These are phyloP conservation scores for Zea luxurians DNA, from an alignment of 176 grass and related monocot genomes.

Conservation along the genomic window DNA sequence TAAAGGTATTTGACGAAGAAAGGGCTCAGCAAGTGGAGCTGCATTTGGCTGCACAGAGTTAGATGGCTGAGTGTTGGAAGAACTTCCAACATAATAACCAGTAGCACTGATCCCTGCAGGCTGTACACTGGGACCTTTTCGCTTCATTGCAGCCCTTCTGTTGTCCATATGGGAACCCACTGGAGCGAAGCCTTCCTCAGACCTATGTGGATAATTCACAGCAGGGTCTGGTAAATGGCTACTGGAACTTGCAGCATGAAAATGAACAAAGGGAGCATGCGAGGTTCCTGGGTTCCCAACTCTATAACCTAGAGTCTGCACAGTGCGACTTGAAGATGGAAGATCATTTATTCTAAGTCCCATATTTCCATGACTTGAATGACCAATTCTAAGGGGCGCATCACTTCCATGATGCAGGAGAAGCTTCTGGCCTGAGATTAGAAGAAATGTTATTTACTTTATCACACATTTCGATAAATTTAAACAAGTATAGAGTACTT, in stretches of 20 bases:
- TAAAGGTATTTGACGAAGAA: slow-evolving; percentile 26
- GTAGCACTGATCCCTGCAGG: slow-evolving; percentile 20
- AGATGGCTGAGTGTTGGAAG: slow-evolving; percentile 48
- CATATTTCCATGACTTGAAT: slow-evolving; percentile 28
- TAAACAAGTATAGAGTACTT: slow-evolving; percentile 8
- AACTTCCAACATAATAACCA: slow-evolving; percentile 55
- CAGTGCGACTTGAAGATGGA: slow-evolving; percentile 38
- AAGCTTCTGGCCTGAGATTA: slow-evolving; percentile 52
- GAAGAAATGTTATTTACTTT: neutral
- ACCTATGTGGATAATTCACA: slow-evolving; percentile 26
- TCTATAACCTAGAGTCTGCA: slow-evolving; percentile 15
- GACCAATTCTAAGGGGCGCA: slow-evolving; percentile 35
- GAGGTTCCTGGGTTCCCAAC: slow-evolving; percentile 25
- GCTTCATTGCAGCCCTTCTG: slow-evolving; percentile 44
- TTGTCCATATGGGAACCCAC: slow-evolving; percentile 36
- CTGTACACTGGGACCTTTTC: slow-evolving; percentile 40
- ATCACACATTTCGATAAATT: slow-evolving; percentile 15
- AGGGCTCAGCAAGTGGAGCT: slow-evolving; percentile 27
- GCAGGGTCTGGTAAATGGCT: slow-evolving; percentile 32
- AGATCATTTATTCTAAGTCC: slow-evolving; percentile 34
- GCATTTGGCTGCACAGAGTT: slow-evolving; percentile 37
- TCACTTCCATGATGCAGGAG: slow-evolving; percentile 37
- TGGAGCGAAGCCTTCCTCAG: slow-evolving; percentile 37
- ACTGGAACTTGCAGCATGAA: slow-evolving; percentile 30
- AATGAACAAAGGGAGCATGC: slow-evolving; percentile 41